Conservation (phyloP, 2,329 filamentous ascomycete genomes). For the Cordyceps fumosorosea region DNA sequence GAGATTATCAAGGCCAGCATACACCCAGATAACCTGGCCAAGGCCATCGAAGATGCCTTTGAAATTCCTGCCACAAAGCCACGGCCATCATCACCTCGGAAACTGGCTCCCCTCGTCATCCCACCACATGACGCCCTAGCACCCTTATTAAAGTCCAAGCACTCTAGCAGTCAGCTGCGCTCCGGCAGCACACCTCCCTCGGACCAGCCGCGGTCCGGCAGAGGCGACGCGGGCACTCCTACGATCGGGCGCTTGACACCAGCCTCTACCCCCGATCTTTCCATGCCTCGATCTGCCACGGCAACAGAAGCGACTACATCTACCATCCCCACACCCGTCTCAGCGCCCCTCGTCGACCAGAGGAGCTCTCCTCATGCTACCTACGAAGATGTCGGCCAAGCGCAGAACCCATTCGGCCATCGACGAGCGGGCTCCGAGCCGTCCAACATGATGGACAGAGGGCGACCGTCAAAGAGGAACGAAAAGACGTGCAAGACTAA, state of each 20-base stretch:
- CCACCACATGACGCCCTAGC: constrained; percentile 26
- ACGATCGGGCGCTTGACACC: constrained; percentile 40
- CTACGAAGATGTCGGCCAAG: constrained; percentile 17
- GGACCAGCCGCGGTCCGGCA: constrained; percentile 35
- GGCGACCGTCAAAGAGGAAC: constrained; percentile 49
- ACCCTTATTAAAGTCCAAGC: constrained; percentile 24
- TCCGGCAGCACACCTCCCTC: constrained; percentile 34
- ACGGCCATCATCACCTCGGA: constrained; percentile 40
- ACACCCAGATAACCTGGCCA: constrained; percentile 20
- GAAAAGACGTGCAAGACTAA: constrained; percentile 38
- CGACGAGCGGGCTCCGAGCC: constrained; percentile 51
- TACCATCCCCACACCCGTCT: constrained; percentile 42
- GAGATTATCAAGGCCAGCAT: constrained; percentile 14
- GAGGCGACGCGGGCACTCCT: constrained; percentile 41
- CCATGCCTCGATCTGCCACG: constrained; percentile 35
- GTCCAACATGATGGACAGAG: constrained; percentile 53
- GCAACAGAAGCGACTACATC: constrained; percentile 29
- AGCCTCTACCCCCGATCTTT: constrained; percentile 31
- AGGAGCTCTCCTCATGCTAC: constrained; percentile 33
- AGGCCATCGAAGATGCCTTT: constrained; percentile 20
- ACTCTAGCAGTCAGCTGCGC: constrained; percentile 40
- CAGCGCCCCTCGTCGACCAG: constrained; percentile 38
- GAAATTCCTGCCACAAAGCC: constrained; percentile 16
- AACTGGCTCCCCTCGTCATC: constrained; percentile 51
- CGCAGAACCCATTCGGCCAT: constrained; percentile 28